Conservation (phyloP, 768 basidiomycete species). For the Leccinum fibrillosum region DNA sequence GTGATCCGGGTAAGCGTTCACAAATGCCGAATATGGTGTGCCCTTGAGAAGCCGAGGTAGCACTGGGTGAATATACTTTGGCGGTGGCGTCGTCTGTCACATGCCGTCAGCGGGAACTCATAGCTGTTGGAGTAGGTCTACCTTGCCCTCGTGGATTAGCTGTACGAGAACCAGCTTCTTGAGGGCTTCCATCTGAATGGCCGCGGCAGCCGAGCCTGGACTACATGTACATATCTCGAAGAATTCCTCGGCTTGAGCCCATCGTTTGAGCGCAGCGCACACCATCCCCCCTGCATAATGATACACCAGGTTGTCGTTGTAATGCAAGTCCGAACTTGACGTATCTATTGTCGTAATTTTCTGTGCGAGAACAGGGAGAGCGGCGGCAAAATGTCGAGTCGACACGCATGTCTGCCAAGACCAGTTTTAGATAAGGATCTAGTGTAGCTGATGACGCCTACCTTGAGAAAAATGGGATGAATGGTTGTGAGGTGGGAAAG, state of each 20-base stretch:
- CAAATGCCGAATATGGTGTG: conserved; percentile 62
- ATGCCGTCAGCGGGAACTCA: neutral
- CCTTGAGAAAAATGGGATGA: conserved; percentile 66
- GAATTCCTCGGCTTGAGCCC: conserved; percentile 68
- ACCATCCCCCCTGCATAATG: conserved; percentile 81
- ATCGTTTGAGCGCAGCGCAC: conserved; percentile 58
- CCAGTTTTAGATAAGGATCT: neutral
- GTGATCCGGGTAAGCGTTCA: conserved; percentile 63
- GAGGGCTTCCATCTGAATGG: conserved; percentile 80
- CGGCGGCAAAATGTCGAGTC: conserved; percentile 49
- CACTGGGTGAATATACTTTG: conserved; percentile 68
- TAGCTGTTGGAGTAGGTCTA: conserved; percentile 21
- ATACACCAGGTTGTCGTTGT: conserved; percentile 80
- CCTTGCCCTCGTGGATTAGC: conserved; percentile 74
- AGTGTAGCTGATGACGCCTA: conserved; percentile 28
- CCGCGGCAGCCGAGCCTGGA: conserved; percentile 54
- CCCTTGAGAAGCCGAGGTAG: conserved; percentile 62
- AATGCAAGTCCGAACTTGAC: conserved; percentile 58
- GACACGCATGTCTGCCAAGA: conserved; percentile 54
- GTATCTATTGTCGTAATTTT: conserved; percentile 68
- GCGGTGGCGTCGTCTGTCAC: conserved; percentile 42
- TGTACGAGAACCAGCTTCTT: conserved; percentile 83
- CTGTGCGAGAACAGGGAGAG: conserved; percentile 57
- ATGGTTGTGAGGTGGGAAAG: conserved; percentile 62
- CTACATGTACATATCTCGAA: conserved; percentile 77